Conservation (phyloP, 2,329 filamentous ascomycete genomes). For the Talaromyces sp. region DNA sequence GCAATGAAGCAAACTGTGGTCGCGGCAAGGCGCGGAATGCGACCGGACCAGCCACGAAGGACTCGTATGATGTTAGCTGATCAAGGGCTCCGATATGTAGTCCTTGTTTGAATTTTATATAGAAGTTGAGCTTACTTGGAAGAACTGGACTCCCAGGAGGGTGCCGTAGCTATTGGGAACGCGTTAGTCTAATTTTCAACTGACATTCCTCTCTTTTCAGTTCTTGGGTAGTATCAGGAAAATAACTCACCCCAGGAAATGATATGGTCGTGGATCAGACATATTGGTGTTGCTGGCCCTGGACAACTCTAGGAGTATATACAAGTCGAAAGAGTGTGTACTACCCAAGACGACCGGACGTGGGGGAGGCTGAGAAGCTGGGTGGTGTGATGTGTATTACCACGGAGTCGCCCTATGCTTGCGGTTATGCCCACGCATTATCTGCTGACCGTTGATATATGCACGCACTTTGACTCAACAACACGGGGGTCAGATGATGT, state of each 20-base stretch:
- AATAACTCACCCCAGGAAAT: conserved; percentile 33
- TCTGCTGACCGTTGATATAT: not conserved
- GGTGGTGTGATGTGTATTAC: not conserved
- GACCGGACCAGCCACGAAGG: conserved; percentile 73
- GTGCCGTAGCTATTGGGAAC: conserved; percentile 71
- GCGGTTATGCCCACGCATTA: conserved; percentile 14
- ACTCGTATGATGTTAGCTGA: conserved; percentile 48
- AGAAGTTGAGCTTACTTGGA: conserved; percentile 62
- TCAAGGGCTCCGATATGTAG: too few species aligned
- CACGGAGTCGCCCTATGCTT: not conserved
- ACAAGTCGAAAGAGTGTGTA: not conserved
- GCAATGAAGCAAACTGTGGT: conserved; percentile 78
- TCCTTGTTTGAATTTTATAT: not conserved
- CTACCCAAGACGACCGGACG: not conserved
- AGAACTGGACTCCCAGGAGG: conserved; percentile 82
- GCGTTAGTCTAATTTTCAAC: conserved; percentile 9
- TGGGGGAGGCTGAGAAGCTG: conserved; percentile 6
- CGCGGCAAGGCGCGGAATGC: conserved; percentile 77
- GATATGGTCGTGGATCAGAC: conserved; percentile 39
- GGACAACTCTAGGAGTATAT: not conserved
- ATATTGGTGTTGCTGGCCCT: conserved; percentile 17
- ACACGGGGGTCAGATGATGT: conserved; percentile 33
- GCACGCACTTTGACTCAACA: conserved; percentile 11
- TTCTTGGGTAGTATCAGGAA: not conserved
- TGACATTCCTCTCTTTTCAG: not conserved